These are phyloP conservation scores for Cryoendolithus antarcticus DNA, from an alignment of 2,329 filamentous ascomycete genomes.

Conservation along the genomic window DNA sequence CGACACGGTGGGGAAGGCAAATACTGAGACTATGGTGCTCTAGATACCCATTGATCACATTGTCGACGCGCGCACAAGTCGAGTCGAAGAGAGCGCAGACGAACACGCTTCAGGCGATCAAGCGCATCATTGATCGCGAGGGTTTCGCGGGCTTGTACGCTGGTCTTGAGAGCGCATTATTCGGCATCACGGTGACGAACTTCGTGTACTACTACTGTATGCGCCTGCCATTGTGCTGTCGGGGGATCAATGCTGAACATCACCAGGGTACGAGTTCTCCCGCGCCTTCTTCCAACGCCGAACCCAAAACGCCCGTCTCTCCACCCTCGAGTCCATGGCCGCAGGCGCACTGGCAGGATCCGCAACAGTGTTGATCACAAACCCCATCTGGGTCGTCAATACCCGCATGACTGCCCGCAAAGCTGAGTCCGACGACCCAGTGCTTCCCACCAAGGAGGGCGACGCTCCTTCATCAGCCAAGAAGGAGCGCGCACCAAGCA, in stretches of 20 bases:
- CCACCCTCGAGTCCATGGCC: slow-evolving; percentile 85
- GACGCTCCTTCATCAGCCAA: slow-evolving; percentile 23
- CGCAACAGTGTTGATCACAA: slow-evolving; percentile 89
- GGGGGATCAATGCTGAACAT: slow-evolving; percentile 1
- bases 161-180: slow-evolving; percentile 83
- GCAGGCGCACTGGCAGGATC: slow-evolving; percentile 87
- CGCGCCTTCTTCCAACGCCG: slow-evolving; percentile 72
- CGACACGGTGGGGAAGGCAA: no score
- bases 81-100: slow-evolving; percentile 88
- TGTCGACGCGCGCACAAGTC: slow-evolving; percentile 94
- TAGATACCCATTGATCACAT: slow-evolving; percentile 90
- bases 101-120: slow-evolving; percentile 69
- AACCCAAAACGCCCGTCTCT: slow-evolving; percentile 66
- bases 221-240: slow-evolving; percentile 1
- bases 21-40: slow-evolving; percentile 1
- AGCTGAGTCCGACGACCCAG: slow-evolving; percentile 36
- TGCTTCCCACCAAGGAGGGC: slow-evolving; percentile 23
- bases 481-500: slow-evolving; percentile 47
- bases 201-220: slow-evolving; percentile 98
- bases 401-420: slow-evolving; percentile 92
- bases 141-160: slow-evolving; percentile 82
- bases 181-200: slow-evolving; percentile 97
- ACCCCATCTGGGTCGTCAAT: slow-evolving; percentile 99
- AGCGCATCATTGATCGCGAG: slow-evolving; percentile 81
- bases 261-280: slow-evolving; percentile 81